Conservation (phyloP, 2,329 filamentous ascomycete genomes). For the Ceratocystis papillata region DNA sequence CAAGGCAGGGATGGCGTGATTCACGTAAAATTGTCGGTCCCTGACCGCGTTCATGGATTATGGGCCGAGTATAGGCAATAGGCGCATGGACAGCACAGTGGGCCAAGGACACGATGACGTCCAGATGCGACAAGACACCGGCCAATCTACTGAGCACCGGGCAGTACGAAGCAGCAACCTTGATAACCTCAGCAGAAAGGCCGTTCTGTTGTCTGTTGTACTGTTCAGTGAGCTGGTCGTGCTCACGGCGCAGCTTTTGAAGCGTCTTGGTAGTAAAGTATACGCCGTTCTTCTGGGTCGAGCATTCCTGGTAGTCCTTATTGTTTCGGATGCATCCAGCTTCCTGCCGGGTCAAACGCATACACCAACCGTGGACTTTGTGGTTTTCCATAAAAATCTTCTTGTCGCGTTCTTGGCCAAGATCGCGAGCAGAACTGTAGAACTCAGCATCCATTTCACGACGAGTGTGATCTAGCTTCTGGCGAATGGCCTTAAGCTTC, state of each 20-base stretch:
- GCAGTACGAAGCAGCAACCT: slow-evolving; percentile 86
- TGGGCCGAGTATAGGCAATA: slow-evolving; percentile 80
- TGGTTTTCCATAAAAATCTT: slow-evolving; percentile 97
- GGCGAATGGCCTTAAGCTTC: slow-evolving; percentile 71
- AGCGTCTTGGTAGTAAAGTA: slow-evolving; percentile 88
- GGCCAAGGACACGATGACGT: slow-evolving; percentile 88
- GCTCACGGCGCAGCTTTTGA: slow-evolving; percentile 71
- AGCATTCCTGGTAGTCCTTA: slow-evolving; percentile 80
- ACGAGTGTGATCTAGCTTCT: slow-evolving; percentile 76
- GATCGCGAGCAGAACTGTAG: slow-evolving; percentile 60
- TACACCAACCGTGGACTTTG: slow-evolving; percentile 90
- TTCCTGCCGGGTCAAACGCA: slow-evolving; percentile 83
- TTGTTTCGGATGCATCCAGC: slow-evolving; percentile 90
- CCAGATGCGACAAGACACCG: slow-evolving; percentile 78
- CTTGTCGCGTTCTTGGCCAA: slow-evolving; percentile 90
- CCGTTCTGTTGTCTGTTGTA: slow-evolving; percentile 92
- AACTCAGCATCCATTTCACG: slow-evolving; percentile 79
- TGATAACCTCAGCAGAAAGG: slow-evolving; percentile 82
- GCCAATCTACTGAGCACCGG: slow-evolving; percentile 85
- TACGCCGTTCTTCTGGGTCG: slow-evolving; percentile 96
- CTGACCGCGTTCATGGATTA: slow-evolving; percentile 75
- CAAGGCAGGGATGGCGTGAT: slow-evolving; percentile 92
- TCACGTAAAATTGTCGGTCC: slow-evolving; percentile 86
- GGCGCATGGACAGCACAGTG: slow-evolving; percentile 90
- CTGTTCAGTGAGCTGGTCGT: slow-evolving; percentile 85